Base-by-base conservation (phyloP, 2,329 filamentous ascomycete genomes). In the Alternaria arbusti region DNA sequence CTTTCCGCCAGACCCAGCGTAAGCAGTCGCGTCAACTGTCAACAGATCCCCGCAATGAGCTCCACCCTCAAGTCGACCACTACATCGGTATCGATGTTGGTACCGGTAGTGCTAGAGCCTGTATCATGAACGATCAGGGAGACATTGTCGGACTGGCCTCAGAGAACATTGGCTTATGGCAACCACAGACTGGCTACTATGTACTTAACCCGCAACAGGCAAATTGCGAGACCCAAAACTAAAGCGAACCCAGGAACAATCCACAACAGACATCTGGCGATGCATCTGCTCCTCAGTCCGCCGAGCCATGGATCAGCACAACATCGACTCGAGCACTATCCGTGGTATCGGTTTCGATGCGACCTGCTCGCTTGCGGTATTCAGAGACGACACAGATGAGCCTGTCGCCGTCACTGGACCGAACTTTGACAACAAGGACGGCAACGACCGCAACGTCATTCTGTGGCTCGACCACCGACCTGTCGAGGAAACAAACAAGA, bases 381-480 rank as follows among this genome's bases (percentile, higher is more conserved):
- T 99, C 82, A 87, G 90, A 59, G 85, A 92, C 76, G 93, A 97
- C 72, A 97, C 93, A 5, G 91, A 97, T 79, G 92, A 97, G 81
- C 96, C 96, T 3, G 86, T 97, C 51, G 87, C 91, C n/a, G 93
- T 99, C 22, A 97, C 94, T 2, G 93, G 92, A 0, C 94, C 94
- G 3, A 88, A 92, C 72, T 98, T 97, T 74, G 87, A 91, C 71
- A 85, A 85, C 70, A 90, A 91, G 70, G 87, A 90, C 70, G 90
- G 89, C 59, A 91, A 94, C 72, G 93, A 97, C 79, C 92, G 94
- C 70, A 99, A 99, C 78, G 92, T 99, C 73, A 94, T 99, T 62
- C 86, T 99, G 23, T 99, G 96, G 96, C 90, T 99, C 59, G 96
- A 99, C 81, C 96, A 99, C 81, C 89, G 96, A 43, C 93, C 96